Percentiles rank a stretch among this genome's conserved stretches.
phyloP scores from a whole-genome alignment of 208 protist genomes.

The Wallacemonas rigidus region DNA sequence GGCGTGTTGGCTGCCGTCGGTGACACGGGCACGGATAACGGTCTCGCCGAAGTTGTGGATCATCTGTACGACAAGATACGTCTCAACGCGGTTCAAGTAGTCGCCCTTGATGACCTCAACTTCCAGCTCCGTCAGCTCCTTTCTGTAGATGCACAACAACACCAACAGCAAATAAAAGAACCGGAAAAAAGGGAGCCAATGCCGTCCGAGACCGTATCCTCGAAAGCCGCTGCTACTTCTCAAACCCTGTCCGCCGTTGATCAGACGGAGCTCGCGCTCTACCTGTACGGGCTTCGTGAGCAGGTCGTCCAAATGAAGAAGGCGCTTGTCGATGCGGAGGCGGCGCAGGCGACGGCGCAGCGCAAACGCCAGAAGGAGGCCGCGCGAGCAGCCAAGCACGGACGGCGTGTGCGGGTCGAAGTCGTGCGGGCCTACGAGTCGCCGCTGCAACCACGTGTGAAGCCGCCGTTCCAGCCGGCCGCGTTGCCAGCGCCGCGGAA shows the following conservation, averaged over 20 bases:
- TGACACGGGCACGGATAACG: neutral
- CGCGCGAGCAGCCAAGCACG: neutral
- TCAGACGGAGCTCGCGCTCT: slow-evolving; percentile 55
- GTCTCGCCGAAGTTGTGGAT: slow-evolving; percentile 33
- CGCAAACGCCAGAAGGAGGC: slow-evolving; percentile 3
- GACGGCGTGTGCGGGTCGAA: slow-evolving; percentile 37
- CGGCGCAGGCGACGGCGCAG: slow-evolving; percentile 21
- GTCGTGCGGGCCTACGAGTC: slow-evolving; percentile 61
- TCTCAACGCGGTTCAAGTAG: slow-evolving; percentile 43
- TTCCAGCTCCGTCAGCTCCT: slow-evolving; percentile 45
- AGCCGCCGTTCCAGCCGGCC: slow-evolving; percentile 41
- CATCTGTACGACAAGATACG: slow-evolving; percentile 51
- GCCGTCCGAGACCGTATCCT: too few relatives aligned
- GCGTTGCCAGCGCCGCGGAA: neutral
- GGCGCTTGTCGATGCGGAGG: slow-evolving; percentile 33
- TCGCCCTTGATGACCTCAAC: slow-evolving; percentile 58
- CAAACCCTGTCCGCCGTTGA: slow-evolving; percentile 20
- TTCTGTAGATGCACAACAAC: neutral
- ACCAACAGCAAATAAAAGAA: too few relatives aligned
- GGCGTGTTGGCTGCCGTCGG: slow-evolving; percentile 9
- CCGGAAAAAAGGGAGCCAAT: too few relatives aligned
- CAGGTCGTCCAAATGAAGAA: slow-evolving; percentile 44
- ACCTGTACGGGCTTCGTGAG: slow-evolving; percentile 53
- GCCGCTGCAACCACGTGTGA: slow-evolving; percentile 56
- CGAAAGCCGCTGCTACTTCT: too few relatives aligned